These are phyloP conservation scores for Plasmodium knowlesi DNA, from an alignment of 169 alveolate genomes.

Conservation along the genomic window DNA sequence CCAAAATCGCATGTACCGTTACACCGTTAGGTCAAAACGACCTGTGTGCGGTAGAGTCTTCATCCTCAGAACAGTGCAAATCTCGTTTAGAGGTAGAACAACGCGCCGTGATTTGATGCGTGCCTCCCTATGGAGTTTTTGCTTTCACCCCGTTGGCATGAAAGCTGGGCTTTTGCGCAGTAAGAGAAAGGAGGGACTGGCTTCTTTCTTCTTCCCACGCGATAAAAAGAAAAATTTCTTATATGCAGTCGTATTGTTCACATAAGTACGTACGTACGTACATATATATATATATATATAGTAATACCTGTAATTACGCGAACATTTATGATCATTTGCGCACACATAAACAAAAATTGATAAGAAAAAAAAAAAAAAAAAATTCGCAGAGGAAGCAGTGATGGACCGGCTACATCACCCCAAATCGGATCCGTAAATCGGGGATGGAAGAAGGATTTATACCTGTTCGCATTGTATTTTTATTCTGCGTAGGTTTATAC, in stretches of 20 bases:
- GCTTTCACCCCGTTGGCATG: neutral
- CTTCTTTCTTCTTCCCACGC: neutral
- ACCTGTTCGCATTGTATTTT: neutral
- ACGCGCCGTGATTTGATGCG: neutral
- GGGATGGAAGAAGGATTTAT: neutral
- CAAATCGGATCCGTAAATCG: neutral
- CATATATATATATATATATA: too few relatives aligned
- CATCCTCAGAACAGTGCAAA: neutral
- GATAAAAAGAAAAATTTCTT: neutral
- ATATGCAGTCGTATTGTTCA: neutral
- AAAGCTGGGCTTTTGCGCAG: neutral
- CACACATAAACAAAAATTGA: neutral
- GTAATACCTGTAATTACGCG: neutral
- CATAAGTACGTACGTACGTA: neutral
- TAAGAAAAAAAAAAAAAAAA: neutral
- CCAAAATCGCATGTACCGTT: neutral
- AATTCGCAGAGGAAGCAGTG: neutral
- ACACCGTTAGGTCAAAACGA: neutral
- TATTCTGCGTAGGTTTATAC: neutral
- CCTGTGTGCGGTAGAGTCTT: neutral
- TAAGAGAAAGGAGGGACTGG: neutral
- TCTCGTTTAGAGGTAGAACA: neutral
- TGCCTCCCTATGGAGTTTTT: neutral
- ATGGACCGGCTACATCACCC: neutral
- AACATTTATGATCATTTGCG: neutral